Evolutionary conservation across 192 early-diverging fungal genomes (phyloP).

Genomic region (Umbelopsis vinacea): DNA sequence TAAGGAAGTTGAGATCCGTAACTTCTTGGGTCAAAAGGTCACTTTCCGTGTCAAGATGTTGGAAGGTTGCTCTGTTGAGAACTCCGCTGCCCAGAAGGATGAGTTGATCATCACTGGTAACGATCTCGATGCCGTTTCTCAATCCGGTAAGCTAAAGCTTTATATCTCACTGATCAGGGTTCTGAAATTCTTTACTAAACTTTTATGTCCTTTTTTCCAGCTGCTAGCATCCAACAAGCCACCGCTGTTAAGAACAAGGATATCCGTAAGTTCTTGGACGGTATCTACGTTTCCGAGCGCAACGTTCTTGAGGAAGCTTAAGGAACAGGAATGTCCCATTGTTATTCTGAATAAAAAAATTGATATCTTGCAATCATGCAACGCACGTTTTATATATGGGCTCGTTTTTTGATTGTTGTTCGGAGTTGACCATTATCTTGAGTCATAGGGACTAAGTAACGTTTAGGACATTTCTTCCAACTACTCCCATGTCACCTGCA

Average conservation of each 20-base stretch:
- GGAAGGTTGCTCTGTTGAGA: slow-evolving; percentile 80
- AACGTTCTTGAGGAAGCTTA: slow-evolving; percentile 34
- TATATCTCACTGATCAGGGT: background rate
- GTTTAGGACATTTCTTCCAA: background rate
- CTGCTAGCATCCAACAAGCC: slow-evolving; percentile 95
- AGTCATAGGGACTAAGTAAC: background rate
- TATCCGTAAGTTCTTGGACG: slow-evolving; percentile 89
- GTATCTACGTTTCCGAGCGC: slow-evolving; percentile 50
- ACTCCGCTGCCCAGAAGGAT: slow-evolving; percentile 89
- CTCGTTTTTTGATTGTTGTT: background rate
- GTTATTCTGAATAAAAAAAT: background rate
- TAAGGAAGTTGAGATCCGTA: slow-evolving; percentile 91
- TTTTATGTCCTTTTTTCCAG: slow-evolving; percentile 27
- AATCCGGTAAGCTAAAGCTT: slow-evolving; percentile 68
- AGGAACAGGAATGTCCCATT: background rate
- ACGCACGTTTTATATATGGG: background rate
- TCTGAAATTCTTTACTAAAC: background rate
- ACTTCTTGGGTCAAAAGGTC: slow-evolving; percentile 97
- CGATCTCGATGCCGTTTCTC: slow-evolving; percentile 93
- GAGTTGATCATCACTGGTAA: slow-evolving; percentile 93
- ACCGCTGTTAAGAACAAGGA: slow-evolving; percentile 97
- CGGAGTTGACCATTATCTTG: background rate
- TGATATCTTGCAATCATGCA: background rate
- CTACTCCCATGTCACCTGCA: background rate
- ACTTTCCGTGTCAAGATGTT: slow-evolving; percentile 86